phyloP scores from a whole-genome alignment of 1,139 yeast species.

The Geotrichum reessii region DNA sequence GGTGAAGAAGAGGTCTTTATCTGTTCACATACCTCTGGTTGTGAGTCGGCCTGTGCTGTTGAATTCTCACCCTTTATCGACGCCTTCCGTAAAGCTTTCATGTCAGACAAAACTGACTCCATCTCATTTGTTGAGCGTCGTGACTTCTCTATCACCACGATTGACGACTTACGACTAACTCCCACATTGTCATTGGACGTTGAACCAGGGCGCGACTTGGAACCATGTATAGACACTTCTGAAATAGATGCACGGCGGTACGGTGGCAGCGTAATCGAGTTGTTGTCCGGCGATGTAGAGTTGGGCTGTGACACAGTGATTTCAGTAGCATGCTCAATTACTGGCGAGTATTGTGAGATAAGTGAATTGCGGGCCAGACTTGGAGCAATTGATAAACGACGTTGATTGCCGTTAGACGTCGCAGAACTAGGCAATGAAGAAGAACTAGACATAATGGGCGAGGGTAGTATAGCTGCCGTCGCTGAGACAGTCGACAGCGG shows the following conservation, averaged over 20 bases:
- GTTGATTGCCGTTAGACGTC: constrained; percentile 2
- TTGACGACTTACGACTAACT: not conserved
- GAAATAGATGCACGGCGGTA: constrained; percentile 12
- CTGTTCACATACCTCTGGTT: not conserved
- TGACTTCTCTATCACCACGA: constrained; percentile 21
- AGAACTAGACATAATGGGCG: not conserved
- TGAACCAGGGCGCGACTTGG: not conserved
- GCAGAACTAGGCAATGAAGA: not conserved
- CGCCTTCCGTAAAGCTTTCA: constrained; percentile 24
- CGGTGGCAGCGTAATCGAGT: constrained; percentile 6
- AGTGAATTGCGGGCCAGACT: constrained; percentile 19
- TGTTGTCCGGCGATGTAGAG: constrained; percentile 9
- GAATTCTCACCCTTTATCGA: constrained; percentile 11
- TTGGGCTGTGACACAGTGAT: constrained; percentile 8
- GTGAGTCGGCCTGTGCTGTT: not conserved
- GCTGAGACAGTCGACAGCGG: constrained; percentile 6
- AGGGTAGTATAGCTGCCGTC: constrained; percentile 1
- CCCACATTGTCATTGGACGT: not conserved
- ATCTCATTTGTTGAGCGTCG: constrained; percentile 26
- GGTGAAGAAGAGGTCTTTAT: not conserved
- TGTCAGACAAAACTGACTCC: constrained; percentile 24
- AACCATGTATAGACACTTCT: not conserved
- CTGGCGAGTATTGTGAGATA: constrained; percentile 22
- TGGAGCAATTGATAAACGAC: constrained; percentile 17
- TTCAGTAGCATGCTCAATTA: constrained; percentile 22